phyloP scores from a whole-genome alignment of 768 basidiomycete species.

The Dacryopinax spathularia region DNA sequence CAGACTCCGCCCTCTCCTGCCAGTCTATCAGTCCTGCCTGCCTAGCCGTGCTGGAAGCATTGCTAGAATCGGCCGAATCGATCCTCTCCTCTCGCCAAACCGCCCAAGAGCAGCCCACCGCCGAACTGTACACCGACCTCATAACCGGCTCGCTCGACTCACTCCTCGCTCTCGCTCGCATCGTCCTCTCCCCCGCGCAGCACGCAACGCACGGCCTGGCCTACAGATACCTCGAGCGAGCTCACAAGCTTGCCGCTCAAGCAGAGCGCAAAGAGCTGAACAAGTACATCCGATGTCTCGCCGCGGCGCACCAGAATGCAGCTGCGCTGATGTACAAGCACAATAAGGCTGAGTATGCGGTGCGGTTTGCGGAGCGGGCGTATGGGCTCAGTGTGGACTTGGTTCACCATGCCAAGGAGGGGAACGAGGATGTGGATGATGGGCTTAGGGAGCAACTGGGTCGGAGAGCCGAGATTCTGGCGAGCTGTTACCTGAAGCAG shows the following conservation, averaged over 20 bases:
- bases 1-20: neutral
- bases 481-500: conserved; percentile 60
- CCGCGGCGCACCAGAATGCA: conserved; percentile 20
- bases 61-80: neutral
- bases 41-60: neutral
- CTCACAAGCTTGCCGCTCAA: neutral
- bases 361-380: conserved; percentile 50
- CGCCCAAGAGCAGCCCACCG: neutral
- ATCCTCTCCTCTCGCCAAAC: neutral
- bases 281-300: conserved; percentile 21
- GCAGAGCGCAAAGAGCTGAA: neutral
- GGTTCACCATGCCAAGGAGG: conserved; percentile 19
- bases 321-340: conserved; percentile 43
- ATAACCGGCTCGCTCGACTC: conserved; percentile 8
- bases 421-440: conserved; percentile 33
- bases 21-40: neutral
- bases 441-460: conserved; percentile 51
- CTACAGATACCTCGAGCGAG: neutral
- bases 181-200: neutral
- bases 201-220: neutral
- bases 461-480: conserved; percentile 69
- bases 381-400: conserved; percentile 42
- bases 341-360: conserved; percentile 43
- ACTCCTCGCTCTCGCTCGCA: conserved; percentile 4
- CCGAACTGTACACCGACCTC: neutral